Base-by-base conservation (phyloP, 345 rosid genomes). In the Populus deltoides region DNA sequence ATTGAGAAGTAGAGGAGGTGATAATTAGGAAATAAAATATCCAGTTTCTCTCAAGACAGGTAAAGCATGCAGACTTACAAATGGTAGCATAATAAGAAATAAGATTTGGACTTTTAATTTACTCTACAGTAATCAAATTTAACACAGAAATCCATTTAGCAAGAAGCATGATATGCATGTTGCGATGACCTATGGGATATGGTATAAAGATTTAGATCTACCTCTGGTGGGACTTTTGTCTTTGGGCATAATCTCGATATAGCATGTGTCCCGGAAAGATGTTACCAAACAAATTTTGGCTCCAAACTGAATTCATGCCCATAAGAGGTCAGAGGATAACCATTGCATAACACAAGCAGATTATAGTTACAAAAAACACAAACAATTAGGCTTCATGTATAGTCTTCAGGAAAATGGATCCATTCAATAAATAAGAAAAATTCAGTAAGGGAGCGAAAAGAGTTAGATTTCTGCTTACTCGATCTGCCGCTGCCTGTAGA, bases 401-500 rank as follows among this genome's bases (percentile, higher is more conserved):
- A 35, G 18, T 53, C 36, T 53, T 72, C 16, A 22, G 39, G 35
- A 11, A 31, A 33, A 25, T 4, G 13, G 24, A 31, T 43, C 24
- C 29, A 72, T 18, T 8, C 20, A 67, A 35, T n/a, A 68, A 59
- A 24, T 59, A 24, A n/a, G 29, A 59, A 10, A 59, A 59, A n/a
- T 1, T 12, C 29, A 59, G 24, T 24, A 24, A 31, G 17, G 57
- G 18, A 35, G n/a, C 13, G 1, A 22, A 39, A 55, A 31, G 65
- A 59, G 39, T 78, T 61, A 75, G 75, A 78, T 71, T n/a, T 71
- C 59, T 13, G 87, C 93, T 90, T 85, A 94, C 98, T 62, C 89
- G 83, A 87, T 94, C 98, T 77, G 98, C 98, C 51, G 98, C 98
- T 78, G 98, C 98, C 88, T 94, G 98, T 66, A 93, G 86, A 76